Base-by-base conservation (phyloP, 805 yeast genomes). In the Jamesozyma gamospora region DNA sequence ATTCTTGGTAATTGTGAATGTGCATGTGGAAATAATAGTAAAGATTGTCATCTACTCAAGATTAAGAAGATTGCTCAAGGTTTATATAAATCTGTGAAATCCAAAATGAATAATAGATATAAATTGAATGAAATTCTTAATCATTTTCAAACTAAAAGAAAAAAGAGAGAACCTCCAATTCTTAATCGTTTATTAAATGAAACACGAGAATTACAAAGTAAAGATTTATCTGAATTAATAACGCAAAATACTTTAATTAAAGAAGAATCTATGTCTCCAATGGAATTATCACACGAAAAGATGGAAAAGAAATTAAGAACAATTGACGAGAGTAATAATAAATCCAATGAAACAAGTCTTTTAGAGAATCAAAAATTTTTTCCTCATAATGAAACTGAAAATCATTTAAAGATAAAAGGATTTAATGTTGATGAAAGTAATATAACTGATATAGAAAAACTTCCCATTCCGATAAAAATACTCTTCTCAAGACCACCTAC, bases 1-100 rank as follows among this genome's bases (percentile, higher is more conserved):
- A 64, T 83, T 7, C 58, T 79, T 26, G 72, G 77, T 40, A 69
- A 75, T 40, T 73, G 74, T 14, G 88, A 80, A 40, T 83, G 94
- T 61, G 64, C 58, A 1, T 59, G 64, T 42, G 60, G 84, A 42
- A 61, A 62, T 19, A 62, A 74, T 4, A 62, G 61, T 29, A 57
- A 58, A 25, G 76, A 72, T 15, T 82, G 90, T 60, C 63, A 70
- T 17, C 61, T 82, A 10, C 64, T 69, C 41, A 79, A 76, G 49
- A 71, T 79, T 4, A 78, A 76, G 51, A 79, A 77, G 49, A 74
- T 75, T 17, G 72, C 79, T 2, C 71, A 79, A 1, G 71, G 74
- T 46, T 62, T 79, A 31, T 69, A 74, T 47, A 67, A 85, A 46
- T 70, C 82, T 8, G 72, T 79, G 0, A 67, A 80, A 44, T 50